Conservation (phyloP, 192 early-diverging fungal genomes). For the Lobosporangium transversale region DNA sequence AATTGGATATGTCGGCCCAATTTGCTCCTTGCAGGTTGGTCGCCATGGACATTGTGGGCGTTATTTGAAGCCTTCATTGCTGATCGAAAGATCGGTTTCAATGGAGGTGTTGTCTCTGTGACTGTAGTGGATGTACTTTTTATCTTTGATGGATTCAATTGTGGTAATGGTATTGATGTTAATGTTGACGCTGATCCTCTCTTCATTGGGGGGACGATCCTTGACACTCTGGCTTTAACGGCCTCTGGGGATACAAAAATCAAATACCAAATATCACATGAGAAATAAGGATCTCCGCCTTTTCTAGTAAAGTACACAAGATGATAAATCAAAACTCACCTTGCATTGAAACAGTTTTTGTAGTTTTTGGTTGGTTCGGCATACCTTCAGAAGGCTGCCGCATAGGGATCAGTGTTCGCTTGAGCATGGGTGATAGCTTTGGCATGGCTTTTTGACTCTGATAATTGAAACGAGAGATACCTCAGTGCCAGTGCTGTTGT, state of each 20-base stretch:
- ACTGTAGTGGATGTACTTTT: no score
- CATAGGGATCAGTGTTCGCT: neutral
- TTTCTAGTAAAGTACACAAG: neutral
- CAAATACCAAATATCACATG: neutral
- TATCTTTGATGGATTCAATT: neutral
- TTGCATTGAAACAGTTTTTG: constrained; percentile 12
- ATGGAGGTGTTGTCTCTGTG: neutral
- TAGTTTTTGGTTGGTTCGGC: neutral
- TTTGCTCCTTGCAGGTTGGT: constrained; percentile 17
- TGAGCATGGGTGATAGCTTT: constrained; percentile 13
- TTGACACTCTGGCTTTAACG: neutral
- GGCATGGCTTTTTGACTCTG: constrained; percentile 4
- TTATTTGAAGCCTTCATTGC: constrained; percentile 31
- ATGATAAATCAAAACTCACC: constrained; percentile 6
- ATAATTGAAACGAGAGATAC: neutral
- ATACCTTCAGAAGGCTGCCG: neutral
- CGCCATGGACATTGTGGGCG: neutral
- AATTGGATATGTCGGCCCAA: constrained; percentile 43
- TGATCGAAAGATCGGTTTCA: constrained; percentile 26
- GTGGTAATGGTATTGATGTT: constrained; percentile 1
- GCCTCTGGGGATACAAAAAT: constrained; percentile 7
- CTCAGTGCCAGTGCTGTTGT: neutral
- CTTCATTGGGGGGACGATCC: constrained; percentile 10
- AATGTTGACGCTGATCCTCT: neutral
- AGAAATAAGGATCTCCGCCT: neutral